These are phyloP conservation scores for Nectriaceae sp. DNA, from an alignment of 2,329 filamentous ascomycete genomes.

Conservation along the genomic window DNA sequence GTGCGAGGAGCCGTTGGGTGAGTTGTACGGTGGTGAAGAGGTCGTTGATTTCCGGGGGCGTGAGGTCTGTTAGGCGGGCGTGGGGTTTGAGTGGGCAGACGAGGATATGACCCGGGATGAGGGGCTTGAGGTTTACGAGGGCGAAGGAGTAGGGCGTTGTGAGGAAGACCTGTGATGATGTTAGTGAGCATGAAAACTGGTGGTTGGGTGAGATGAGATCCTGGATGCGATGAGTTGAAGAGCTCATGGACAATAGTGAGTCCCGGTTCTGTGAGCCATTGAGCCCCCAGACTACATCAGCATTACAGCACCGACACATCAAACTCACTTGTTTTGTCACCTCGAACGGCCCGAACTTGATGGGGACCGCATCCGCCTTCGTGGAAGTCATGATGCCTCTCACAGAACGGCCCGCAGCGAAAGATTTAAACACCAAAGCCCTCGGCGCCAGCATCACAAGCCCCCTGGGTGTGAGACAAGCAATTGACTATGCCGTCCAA, in stretches of 20 bases:
- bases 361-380: conserved; percentile 21
- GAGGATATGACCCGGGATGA: conserved; percentile 90
- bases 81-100: conserved; percentile 75
- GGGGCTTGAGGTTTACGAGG: conserved; percentile 92
- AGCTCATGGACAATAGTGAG: too few species aligned
- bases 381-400: conserved; percentile 34
- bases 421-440: conserved; percentile 13
- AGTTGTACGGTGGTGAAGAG: conserved; percentile 86
- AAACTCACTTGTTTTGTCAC: conserved; percentile 70
- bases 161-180: conserved; percentile 75
- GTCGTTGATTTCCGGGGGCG: conserved; percentile 70
- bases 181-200: not conserved
- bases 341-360: conserved; percentile 76
- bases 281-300: too few species aligned
- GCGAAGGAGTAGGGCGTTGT: conserved; percentile 78
- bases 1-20: conserved; percentile 74
- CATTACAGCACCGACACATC: too few species aligned
- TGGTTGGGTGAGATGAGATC: conserved; percentile 2
- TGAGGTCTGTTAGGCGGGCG: conserved; percentile 74
- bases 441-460: conserved; percentile 24
- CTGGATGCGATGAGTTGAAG: not conserved
- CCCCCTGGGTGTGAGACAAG: conserved; percentile 7
- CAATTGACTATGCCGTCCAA: too few species aligned
- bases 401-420: conserved; percentile 8
- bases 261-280: too few species aligned